Conservation (phyloP, 1,139 yeast genomes). For the Schwanniomyces etchellsii region DNA sequence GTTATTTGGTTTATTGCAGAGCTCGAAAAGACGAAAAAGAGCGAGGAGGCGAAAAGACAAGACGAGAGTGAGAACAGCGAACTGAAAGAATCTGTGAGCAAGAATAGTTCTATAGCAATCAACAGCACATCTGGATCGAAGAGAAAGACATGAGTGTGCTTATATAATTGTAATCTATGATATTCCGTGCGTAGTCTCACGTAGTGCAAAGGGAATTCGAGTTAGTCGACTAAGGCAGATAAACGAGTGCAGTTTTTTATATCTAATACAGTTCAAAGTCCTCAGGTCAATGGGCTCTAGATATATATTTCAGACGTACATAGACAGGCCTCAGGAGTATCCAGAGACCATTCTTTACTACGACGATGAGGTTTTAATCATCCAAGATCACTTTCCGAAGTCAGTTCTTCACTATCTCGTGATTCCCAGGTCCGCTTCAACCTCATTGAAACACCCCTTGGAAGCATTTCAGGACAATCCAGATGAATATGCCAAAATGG, state of each 20-base stretch:
- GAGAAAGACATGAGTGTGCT: background rate
- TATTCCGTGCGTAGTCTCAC: no score
- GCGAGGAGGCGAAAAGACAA: constrained; percentile 12
- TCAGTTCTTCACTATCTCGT: constrained; percentile 56
- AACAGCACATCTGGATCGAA: no score
- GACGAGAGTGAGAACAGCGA: constrained; percentile 8
- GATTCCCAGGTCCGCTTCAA: constrained; percentile 43
- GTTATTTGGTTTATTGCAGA: constrained; percentile 87
- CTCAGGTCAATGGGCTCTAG: constrained; percentile 28
- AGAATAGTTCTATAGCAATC: background rate
- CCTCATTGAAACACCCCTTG: constrained; percentile 49
- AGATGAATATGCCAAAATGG: constrained; percentile 25
- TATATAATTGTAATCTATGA: no score
- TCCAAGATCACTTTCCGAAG: constrained; percentile 63
- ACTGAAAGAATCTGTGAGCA: background rate
- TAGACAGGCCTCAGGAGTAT: constrained; percentile 22
- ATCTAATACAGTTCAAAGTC: no score
- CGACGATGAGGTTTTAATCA: constrained; percentile 51
- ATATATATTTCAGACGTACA: constrained; percentile 28
- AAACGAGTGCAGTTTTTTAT: no score
- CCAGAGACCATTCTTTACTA: constrained; percentile 26
- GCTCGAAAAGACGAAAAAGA: constrained; percentile 41
- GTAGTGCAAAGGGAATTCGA: no score
- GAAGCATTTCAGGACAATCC: constrained; percentile 37
- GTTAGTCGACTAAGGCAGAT: no score